Evolutionary conservation across 139 green algal genomes (phyloP), one percentile per base, ranked within the genome.

Genomic region (Chlamydomonas sp.): DNA sequence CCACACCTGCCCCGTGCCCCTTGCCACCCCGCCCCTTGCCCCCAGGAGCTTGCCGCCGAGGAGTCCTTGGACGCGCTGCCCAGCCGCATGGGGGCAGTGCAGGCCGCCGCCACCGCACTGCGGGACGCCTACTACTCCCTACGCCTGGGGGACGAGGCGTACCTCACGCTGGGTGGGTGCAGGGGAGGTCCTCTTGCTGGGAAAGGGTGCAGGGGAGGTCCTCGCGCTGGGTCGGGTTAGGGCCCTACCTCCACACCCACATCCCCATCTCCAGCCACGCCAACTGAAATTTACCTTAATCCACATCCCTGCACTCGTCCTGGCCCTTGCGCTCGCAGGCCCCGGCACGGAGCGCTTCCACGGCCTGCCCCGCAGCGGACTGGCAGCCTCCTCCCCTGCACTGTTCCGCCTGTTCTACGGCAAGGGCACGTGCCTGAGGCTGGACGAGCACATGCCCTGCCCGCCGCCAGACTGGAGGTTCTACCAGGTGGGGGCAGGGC

Each of bases 81-180:
- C 9, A 3, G 7, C 8, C 67, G 59, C 59, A 60, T 61, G 0
- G 17, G 8, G 14, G 0, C 12, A 10, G 59, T 86, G 0, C 59
- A 14, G 0, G 72, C 61, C 61, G 81, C 69, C 9, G 63, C 81
- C 6, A 14, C 57, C 5, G 58, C 18, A 2, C 68, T 86, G 59
- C 18, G 69, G 5, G 81, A 86, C 14, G 81, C 81, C 6, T 86
- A 86, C 81, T 86, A 79, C 69, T 79, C 81, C 5, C 66, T 86
- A 59, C 59, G 81, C 4, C 78, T 86, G 68, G 81, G 81, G 10
- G 5, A 20, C 5, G n/a, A 62, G 18, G 68, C 81, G 3, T 63
- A 4, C 17, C 71, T 10, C 0, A 69, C 62, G 15, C 57, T 79
- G 17, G 81, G 81, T 86, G 68, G 31, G 81, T 64, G 15, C 69